Evolutionary conservation across 2,329 filamentous ascomycete genomes (phyloP).

Genomic region (Epichloe sylvatica): DNA sequence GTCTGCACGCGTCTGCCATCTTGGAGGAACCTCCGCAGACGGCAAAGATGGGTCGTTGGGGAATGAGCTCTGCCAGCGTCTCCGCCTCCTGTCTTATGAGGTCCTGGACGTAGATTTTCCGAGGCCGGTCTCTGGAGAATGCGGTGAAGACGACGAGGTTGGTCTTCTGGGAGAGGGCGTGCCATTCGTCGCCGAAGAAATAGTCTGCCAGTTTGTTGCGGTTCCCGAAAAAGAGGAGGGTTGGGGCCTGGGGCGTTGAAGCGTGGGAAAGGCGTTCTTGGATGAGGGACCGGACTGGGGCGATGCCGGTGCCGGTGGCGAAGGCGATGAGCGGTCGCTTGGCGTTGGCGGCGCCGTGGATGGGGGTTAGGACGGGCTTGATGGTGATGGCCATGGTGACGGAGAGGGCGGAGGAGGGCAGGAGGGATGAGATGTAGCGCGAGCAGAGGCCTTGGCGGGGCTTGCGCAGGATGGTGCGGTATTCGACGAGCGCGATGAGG

Average conservation of each 20-base stretch:
- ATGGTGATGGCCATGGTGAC: constrained; percentile 49
- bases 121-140: constrained; percentile 33
- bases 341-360: constrained; percentile 24
- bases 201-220: constrained; percentile 63
- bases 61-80: constrained; percentile 20
- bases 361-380: constrained; percentile 32
- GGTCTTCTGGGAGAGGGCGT: constrained; percentile 7
- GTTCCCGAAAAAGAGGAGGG: constrained; percentile 70
- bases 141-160: constrained; percentile 26
- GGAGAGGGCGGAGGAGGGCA: constrained; percentile 40
- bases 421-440: constrained; percentile 60
- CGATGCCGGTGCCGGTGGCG: constrained; percentile 75
- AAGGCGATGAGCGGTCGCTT: constrained; percentile 56
- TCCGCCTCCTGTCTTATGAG: constrained; percentile 31
- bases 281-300: constrained; percentile 70
- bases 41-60: constrained; percentile 30
- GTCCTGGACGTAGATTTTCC: constrained; percentile 44
- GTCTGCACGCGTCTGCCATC: constrained; percentile 43
- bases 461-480: constrained; percentile 73
- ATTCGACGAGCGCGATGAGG: constrained; percentile 78
- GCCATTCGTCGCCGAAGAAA: constrained; percentile 72
- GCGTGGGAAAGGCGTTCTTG: constrained; percentile 46
- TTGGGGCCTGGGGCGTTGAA: constrained; percentile 17
- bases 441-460: constrained; percentile 82
- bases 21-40: constrained; percentile 44